These are phyloP conservation scores for Quercus phellos DNA, from an alignment of 331 rosid species.

Conservation along the genomic window DNA sequence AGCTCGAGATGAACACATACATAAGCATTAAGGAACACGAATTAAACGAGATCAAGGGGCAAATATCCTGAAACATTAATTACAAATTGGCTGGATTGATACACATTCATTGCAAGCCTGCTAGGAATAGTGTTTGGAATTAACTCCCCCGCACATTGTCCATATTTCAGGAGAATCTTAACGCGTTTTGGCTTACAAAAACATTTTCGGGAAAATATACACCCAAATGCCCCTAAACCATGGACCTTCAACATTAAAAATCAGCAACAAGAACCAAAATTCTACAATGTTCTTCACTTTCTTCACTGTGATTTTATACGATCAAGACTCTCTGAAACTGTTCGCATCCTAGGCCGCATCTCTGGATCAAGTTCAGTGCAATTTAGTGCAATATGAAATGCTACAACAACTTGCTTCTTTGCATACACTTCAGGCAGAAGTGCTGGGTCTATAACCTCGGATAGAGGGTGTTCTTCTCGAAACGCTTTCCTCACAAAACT, in stretches of 20 bases:
- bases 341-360: constrained; percentile 74
- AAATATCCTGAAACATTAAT: neutral
- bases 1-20: too few species aligned
- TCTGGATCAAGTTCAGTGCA: constrained; percentile 83
- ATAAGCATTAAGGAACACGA: neutral
- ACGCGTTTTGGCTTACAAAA: neutral
- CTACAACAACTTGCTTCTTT: constrained; percentile 64
- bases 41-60: neutral
- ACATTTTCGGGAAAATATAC: constrained; percentile 6
- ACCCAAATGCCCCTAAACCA: constrained; percentile 2
- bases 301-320: constrained; percentile 41
- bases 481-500: constrained; percentile 59
- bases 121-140: neutral
- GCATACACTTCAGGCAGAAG: constrained; percentile 63
- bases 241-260: neutral
- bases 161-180: neutral
- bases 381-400: constrained; percentile 67
- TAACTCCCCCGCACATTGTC: neutral
- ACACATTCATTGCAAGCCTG: neutral
- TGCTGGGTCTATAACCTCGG: constrained; percentile 68
- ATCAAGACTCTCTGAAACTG: constrained; percentile 70
- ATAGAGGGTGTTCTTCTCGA: constrained; percentile 57
- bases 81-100: neutral
- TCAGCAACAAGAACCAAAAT: constrained; percentile 7
- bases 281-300: neutral